phyloP scores from a whole-genome alignment of 768 basidiomycete species.

The Mycena latifolia region DNA sequence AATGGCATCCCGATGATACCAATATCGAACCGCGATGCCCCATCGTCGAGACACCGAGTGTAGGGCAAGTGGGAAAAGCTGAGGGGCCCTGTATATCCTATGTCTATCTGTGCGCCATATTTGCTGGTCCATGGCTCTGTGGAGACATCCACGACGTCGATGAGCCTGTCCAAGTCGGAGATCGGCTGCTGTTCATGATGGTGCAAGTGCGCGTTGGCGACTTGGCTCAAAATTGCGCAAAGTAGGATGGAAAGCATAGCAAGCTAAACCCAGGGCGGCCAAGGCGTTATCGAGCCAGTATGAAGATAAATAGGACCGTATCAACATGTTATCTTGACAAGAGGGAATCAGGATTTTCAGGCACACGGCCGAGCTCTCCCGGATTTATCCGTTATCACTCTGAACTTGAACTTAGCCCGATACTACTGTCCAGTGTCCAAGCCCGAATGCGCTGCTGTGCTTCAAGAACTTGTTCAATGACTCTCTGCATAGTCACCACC shows the following conservation, averaged over 20 bases:
- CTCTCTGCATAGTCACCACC: too few relatives aligned
- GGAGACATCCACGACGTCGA: conserved; percentile 21
- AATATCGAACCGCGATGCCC: conserved; percentile 59
- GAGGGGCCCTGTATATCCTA: conserved; percentile 71
- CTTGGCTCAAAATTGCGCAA: neutral
- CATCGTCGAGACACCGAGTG: conserved; percentile 39
- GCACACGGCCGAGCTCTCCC: too few relatives aligned
- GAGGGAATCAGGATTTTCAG: too few relatives aligned
- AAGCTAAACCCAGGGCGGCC: too few relatives aligned
- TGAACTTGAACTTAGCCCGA: too few relatives aligned
- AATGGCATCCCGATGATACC: conserved; percentile 73
- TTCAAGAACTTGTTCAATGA: neutral
- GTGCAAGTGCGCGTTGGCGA: neutral
- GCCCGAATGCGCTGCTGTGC: too few relatives aligned
- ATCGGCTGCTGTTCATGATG: neutral
- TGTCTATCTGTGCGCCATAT: conserved; percentile 67
- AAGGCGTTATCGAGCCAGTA: too few relatives aligned
- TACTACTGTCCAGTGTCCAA: too few relatives aligned
- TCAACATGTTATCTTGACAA: conserved; percentile 1
- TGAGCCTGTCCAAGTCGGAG: conserved; percentile 8
- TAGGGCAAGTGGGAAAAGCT: conserved; percentile 79
- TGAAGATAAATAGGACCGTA: too few relatives aligned
- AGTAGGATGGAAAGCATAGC: neutral
- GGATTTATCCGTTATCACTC: too few relatives aligned
- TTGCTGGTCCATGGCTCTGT: conserved; percentile 61